Conservation (phyloP, 352 stramenopile species). For the Globisporangium lucens region DNA sequence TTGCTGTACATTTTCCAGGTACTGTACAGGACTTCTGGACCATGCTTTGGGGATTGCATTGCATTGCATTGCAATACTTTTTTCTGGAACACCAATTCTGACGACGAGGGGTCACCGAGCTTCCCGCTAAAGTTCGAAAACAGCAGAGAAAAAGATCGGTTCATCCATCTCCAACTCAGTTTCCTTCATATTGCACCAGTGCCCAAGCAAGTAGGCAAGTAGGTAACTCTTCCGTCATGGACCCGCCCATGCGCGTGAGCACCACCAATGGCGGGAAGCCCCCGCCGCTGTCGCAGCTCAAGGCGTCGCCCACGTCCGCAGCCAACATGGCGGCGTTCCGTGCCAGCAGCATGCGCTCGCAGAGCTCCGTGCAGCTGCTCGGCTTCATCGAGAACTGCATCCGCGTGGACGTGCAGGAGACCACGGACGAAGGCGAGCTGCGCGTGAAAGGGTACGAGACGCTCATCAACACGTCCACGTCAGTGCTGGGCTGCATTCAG, state of each 20-base stretch:
- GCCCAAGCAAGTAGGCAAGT: not conserved
- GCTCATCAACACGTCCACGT: constrained; percentile 60
- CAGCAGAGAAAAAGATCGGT: constrained; percentile 1
- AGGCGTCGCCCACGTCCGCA: constrained; percentile 11
- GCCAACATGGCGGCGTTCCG: constrained; percentile 19
- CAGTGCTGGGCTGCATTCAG: constrained; percentile 75
- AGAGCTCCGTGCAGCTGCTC: constrained; percentile 83
- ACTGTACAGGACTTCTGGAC: too few species aligned
- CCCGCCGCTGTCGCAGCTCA: not conserved
- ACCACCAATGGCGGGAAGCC: constrained; percentile 4
- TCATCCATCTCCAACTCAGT: not conserved
- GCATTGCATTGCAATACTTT: not conserved
- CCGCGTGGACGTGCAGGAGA: constrained; percentile 39
- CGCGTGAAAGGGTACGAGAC: constrained; percentile 74
- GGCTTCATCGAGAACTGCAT: constrained; percentile 73
- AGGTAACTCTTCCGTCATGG: not conserved
- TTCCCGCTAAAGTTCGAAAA: constrained; percentile 1
- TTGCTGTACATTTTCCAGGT: too few species aligned
- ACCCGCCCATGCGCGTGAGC: not conserved
- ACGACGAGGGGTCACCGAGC: constrained; percentile 7
- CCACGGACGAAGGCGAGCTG: constrained; percentile 63
- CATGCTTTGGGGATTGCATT: not conserved
- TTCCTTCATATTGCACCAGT: not conserved
- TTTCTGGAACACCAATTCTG: constrained; percentile 1
- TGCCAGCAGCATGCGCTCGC: constrained; percentile 45